Base-by-base conservation (phyloP, 768 basidiomycete species). In the Amyloporia xantha region DNA sequence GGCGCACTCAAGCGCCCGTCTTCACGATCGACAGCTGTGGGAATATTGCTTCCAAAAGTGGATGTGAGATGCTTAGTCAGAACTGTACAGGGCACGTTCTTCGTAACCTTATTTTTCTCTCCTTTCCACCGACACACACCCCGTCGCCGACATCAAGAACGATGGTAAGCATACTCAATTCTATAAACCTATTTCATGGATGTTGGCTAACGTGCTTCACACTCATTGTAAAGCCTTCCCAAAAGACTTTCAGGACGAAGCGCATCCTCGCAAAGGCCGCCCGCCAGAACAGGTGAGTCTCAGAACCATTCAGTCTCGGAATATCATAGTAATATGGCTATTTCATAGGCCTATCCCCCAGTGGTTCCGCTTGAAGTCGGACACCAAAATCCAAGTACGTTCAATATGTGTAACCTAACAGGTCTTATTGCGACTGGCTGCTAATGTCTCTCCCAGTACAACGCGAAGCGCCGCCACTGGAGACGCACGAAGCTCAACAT, bases 401-500 rank as follows among this genome's bases (percentile, higher is more conserved):
- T 10, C 21, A n/a, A n/a, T n/a, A n/a, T n/a, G n/a, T n/a, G n/a
- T n/a, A n/a, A n/a, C n/a, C n/a, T n/a, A n/a, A n/a, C n/a, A n/a
- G n/a, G n/a, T n/a, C n/a, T n/a, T n/a, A n/a, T n/a, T n/a, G n/a
- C n/a, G n/a, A n/a, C n/a, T n/a, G n/a, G n/a, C n/a, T n/a, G n/a
- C n/a, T n/a, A n/a, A n/a, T n/a, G n/a, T n/a, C n/a, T n/a, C n/a
- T n/a, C n/a, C 17, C n/a, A 91, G 86, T 91, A 92, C 67, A 92
- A 92, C 71, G 85, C 88, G 57, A 97, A 97, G 78, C 81, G 95
- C 60, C 88, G 95, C 68, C 95, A 99, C 79, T 99, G 95, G 95
- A 81, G 95, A 68, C 86, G 95, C 71, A 98, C 95, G 56, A 98
- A 98, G 79, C 82, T 98, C 75, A 94, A 94, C 79, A 85, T 96